A percentile compares a stretch with the other conserved stretches of the same genome.
These are phyloP conservation scores for Acer negundo DNA, from an alignment of 345 rosid species.

Conservation along the genomic window DNA sequence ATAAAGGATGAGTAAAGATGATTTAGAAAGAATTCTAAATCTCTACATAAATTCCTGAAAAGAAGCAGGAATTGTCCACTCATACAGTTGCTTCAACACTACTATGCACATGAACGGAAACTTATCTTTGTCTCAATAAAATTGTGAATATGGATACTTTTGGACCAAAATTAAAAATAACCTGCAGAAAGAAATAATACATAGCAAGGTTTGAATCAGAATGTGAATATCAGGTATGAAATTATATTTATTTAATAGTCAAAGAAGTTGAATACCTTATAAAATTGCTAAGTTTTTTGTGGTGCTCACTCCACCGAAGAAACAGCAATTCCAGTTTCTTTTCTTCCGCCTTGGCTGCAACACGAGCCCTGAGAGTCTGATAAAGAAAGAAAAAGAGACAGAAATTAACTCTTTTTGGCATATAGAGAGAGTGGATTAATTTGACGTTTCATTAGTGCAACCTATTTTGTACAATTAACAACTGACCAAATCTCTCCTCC, in stretches of 20 bases:
- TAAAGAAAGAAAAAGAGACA: constrained; percentile 8
- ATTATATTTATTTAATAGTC: neutral
- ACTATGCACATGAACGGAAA: constrained; percentile 75
- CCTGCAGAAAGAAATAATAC: constrained; percentile 56
- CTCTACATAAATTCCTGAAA: constrained; percentile 42
- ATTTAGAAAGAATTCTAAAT: constrained; percentile 15
- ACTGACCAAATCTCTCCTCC: constrained; percentile 93
- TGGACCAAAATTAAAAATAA: constrained; percentile 97
- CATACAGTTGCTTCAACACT: constrained; percentile 48
- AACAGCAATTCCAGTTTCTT: constrained; percentile 94
- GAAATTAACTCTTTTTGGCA: neutral
- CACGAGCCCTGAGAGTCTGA: constrained; percentile 90
- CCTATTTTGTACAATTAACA: neutral
- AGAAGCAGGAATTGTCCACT: constrained; percentile 31
- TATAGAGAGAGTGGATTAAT: neutral
- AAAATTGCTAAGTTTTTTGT: constrained; percentile 81
- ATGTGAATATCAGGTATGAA: neutral
- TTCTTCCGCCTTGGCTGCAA: constrained; percentile 95
- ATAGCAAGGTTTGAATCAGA: constrained; percentile 3
- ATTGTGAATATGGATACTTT: constrained; percentile 98
- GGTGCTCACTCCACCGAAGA: constrained; percentile 97
- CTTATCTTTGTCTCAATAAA: constrained; percentile 95
- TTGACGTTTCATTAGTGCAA: neutral
- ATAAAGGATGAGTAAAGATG: constrained; percentile 22
- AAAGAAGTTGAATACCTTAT: constrained; percentile 61